Conservation (phyloP, 257 asterid genomes). For the Ophiorrhiza pumila region DNA sequence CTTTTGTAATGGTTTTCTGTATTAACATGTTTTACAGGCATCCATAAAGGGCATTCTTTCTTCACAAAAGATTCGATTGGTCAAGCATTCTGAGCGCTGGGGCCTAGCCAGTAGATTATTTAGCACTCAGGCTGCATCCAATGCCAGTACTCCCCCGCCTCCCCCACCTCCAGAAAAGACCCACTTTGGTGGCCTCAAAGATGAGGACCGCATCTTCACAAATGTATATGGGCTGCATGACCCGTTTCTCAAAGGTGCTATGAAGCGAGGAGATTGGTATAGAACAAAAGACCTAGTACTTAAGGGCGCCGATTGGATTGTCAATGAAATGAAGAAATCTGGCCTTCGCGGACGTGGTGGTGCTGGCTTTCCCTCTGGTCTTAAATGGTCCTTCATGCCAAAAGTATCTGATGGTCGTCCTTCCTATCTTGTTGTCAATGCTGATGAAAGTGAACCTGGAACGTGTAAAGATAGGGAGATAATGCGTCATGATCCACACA, state of each 20-base stretch:
- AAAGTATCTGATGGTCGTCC: conserved; percentile 96
- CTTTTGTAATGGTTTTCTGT: background rate
- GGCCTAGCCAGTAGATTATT: conserved; percentile 49
- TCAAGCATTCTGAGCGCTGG: conserved; percentile 42
- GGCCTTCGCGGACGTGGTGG: conserved; percentile 99
- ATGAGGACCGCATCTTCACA: conserved; percentile 96
- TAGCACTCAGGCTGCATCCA: conserved; percentile 82
- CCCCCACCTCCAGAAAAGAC: conserved; percentile 98
- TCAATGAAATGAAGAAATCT: conserved; percentile 91
- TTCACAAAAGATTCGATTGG: conserved; percentile 48
- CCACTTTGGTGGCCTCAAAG: conserved; percentile 94
- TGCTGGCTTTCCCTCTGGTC: conserved; percentile 98
- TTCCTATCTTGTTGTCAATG: conserved; percentile 94
- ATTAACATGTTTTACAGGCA: conserved; percentile 46
- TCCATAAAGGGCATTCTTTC: conserved; percentile 68
- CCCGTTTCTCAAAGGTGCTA: conserved; percentile 92
- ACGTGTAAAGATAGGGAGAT: conserved; percentile 98
- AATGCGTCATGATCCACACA: conserved; percentile 99
- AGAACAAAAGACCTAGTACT: conserved; percentile 88
- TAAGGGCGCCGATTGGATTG: conserved; percentile 96
- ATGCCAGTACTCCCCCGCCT: conserved; percentile 74
- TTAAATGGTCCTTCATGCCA: conserved; percentile 99
- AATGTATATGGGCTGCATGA: conserved; percentile 87
- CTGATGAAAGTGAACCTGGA: conserved; percentile 99
- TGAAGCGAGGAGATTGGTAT: conserved; percentile 99